Conservation (phyloP, 257 asterid species). For the Solanum etuberosum region DNA sequence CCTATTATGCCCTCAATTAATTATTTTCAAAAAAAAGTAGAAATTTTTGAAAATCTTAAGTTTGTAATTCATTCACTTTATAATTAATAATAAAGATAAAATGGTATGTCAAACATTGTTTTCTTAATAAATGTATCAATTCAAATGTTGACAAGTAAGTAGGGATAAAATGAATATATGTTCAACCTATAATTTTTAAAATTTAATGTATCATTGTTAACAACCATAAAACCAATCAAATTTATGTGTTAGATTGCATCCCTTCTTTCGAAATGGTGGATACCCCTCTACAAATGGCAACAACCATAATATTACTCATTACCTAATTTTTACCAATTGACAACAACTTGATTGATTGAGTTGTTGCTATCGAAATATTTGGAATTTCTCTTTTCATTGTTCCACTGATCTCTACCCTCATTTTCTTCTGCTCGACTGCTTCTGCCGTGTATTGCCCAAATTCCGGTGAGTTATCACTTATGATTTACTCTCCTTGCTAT, state of each 20-base stretch:
- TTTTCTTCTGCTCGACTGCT: neutral
- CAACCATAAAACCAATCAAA: no score
- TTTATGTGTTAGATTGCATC: no score
- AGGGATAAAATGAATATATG: no score
- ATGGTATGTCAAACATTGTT: no score
- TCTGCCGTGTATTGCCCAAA: neutral
- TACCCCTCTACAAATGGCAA: neutral
- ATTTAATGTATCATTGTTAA: no score
- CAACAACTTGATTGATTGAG: neutral
- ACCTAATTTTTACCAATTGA: neutral
- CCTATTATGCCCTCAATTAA: neutral
- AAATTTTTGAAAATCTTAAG: no score
- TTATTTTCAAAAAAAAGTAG: no score
- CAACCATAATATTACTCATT: neutral
- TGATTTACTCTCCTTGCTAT: neutral
- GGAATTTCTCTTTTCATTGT: neutral
- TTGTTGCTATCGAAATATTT: neutral
- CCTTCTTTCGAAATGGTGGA: neutral
- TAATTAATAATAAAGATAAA: no score
- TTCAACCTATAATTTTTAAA: no score
- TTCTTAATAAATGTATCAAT: no score
- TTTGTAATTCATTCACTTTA: neutral
- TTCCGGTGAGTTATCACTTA: neutral
- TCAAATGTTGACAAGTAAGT: no score
- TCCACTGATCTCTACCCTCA: neutral